Conservation (phyloP, 139 green algal genomes). For the Auxenochlorella protothecoides region DNA sequence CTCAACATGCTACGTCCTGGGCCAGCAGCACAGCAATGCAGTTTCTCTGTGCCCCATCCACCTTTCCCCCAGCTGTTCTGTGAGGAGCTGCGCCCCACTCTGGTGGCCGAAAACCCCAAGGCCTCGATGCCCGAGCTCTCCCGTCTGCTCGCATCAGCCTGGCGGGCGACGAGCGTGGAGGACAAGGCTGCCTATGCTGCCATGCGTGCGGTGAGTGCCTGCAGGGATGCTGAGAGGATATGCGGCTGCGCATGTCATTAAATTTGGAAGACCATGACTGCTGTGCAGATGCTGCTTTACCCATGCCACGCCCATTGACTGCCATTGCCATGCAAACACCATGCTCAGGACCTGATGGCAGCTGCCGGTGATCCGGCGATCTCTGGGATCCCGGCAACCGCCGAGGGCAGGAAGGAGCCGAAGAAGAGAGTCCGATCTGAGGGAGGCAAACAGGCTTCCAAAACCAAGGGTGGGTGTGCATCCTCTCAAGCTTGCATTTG, state of each 20-base stretch:
- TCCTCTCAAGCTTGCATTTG: too few species aligned
- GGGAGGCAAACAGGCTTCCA: too few species aligned
- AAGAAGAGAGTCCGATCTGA: too few species aligned
- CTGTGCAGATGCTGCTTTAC: neutral
- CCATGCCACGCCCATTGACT: too few species aligned
- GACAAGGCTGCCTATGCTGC: slow-evolving; percentile 12
- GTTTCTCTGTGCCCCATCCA: neutral
- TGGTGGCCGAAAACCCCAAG: slow-evolving; percentile 15
- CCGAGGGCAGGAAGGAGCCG: too few species aligned
- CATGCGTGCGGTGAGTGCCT: neutral
- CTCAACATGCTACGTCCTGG: too few species aligned
- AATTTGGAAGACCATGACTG: neutral
- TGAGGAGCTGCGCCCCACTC: slow-evolving; percentile 12
- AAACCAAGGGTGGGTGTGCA: too few species aligned
- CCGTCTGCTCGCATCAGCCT: slow-evolving; percentile 12
- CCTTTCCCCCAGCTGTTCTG: slow-evolving; percentile 23
- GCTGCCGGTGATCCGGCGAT: too few species aligned
- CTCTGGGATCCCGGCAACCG: too few species aligned
- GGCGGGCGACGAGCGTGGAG: slow-evolving; percentile 11
- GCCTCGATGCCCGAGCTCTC: slow-evolving; percentile 7
- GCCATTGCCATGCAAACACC: too few species aligned
- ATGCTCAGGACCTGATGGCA: too few species aligned
- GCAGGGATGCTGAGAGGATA: neutral
- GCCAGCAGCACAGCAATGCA: too few species aligned
- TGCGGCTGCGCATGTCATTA: neutral